These are phyloP conservation scores for Juncus inflexus DNA, from an alignment of 176 grass and related monocot genomes.

Conservation along the genomic window DNA sequence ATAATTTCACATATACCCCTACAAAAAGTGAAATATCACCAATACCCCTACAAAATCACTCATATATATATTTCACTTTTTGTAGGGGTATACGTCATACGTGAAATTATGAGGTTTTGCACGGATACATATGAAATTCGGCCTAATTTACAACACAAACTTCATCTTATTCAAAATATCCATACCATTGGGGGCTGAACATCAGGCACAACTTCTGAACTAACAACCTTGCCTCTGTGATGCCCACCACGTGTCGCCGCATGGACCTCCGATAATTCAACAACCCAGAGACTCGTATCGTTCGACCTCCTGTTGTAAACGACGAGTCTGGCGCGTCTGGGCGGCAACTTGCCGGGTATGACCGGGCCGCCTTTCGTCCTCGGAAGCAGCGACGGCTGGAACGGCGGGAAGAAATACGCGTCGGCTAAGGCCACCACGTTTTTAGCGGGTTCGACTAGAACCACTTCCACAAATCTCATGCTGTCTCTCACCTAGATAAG, in stretches of 20 bases:
- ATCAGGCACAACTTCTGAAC: slow-evolving; percentile 76
- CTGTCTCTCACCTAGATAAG: slow-evolving; percentile 65
- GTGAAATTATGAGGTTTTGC: too few species aligned
- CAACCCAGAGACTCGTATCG: slow-evolving; percentile 93
- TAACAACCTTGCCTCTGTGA: slow-evolving; percentile 91
- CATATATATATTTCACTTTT: too few species aligned
- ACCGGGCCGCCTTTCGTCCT: slow-evolving; percentile 86
- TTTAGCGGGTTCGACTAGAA: slow-evolving; percentile 94
- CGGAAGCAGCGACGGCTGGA: slow-evolving; percentile 91
- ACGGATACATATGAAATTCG: too few species aligned
- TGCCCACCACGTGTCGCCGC: slow-evolving; percentile 95
- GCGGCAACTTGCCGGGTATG: slow-evolving; percentile 87
- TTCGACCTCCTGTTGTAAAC: slow-evolving; percentile 96
- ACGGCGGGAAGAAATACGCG: slow-evolving; percentile 98
- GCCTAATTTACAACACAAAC: too few species aligned
- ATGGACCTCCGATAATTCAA: slow-evolving; percentile 94
- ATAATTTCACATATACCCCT: too few species aligned
- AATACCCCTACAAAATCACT: too few species aligned
- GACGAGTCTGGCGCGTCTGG: slow-evolving; percentile 77
- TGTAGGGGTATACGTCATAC: too few species aligned
- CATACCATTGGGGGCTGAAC: slow-evolving; percentile 98
- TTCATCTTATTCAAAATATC: too few species aligned
- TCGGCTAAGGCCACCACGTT: slow-evolving; percentile 93
- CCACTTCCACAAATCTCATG: slow-evolving; percentile 98
- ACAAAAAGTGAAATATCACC: too few species aligned